Conservation (phyloP, 805 yeast genomes). For the Lipomyces mesembrius region DNA sequence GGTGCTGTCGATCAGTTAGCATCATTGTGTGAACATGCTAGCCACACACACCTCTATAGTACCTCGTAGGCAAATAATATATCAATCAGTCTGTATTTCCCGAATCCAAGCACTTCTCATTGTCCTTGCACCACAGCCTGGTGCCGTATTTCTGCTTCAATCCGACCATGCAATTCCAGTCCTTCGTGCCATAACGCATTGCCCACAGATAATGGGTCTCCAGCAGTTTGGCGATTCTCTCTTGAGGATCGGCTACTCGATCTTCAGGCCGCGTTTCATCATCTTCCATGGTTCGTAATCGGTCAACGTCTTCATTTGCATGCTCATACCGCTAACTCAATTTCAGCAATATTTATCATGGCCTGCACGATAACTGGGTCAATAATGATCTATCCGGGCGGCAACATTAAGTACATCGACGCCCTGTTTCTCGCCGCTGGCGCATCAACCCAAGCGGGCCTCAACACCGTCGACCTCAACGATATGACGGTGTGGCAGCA, state of each 20-base stretch:
- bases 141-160: not conserved
- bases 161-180: constrained; percentile 1
- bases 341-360: constrained; percentile 59
- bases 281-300: constrained; percentile 28
- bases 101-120: not conserved
- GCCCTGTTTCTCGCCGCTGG: constrained; percentile 76
- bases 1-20: not conserved
- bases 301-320: not conserved
- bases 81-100: not conserved
- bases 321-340: constrained; percentile 59
- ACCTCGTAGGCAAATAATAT: too few species aligned
- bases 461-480: constrained; percentile 78
- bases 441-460: constrained; percentile 87
- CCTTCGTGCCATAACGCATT: not conserved
- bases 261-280: constrained; percentile 33
- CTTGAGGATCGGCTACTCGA: constrained; percentile 15
- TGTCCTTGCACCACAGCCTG: not conserved
- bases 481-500: constrained; percentile 76
- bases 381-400: constrained; percentile 75
- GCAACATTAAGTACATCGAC: constrained; percentile 71
- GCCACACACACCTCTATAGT: too few species aligned
- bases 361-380: constrained; percentile 67
- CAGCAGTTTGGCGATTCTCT: not conserved
- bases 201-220: not conserved
- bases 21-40: too few species aligned